Evolutionary conservation across 306 rosid genomes (phyloP).

Genomic region (Ceratonia siliqua): DNA sequence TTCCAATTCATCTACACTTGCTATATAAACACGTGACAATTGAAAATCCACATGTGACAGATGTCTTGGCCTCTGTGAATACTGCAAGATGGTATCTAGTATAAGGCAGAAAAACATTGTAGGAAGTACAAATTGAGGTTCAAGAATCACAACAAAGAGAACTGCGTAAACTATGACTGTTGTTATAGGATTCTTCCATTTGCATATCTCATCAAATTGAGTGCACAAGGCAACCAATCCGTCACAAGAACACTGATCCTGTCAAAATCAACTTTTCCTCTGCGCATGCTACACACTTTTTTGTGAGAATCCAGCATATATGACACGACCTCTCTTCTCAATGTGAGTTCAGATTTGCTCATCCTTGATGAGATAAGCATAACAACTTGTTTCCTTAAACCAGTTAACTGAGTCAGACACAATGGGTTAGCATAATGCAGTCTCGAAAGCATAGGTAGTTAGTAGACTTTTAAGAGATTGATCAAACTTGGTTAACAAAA

Average conservation of each 20-base stretch:
- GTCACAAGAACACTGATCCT: conserved; percentile 35
- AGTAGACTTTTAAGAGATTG: conserved; percentile 20
- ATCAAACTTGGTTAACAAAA: neutral
- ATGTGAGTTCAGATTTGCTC: conserved; percentile 35
- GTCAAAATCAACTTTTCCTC: conserved; percentile 37
- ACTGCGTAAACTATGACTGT: neutral
- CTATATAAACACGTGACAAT: conserved; percentile 36
- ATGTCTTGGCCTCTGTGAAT: conserved; percentile 34
- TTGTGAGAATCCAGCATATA: conserved; percentile 42
- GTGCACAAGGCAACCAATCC: neutral
- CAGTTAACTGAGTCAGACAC: conserved; percentile 7
- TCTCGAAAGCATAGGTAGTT: conserved; percentile 33
- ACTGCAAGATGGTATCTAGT: neutral
- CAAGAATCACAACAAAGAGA: neutral
- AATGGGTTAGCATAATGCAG: conserved; percentile 28
- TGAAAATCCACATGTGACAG: conserved; percentile 38
- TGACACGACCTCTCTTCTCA: conserved; percentile 38
- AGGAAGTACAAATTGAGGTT: conserved; percentile 27
- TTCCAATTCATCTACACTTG: conserved; percentile 45
- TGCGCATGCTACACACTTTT: conserved; percentile 42
- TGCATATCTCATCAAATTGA: conserved; percentile 21
- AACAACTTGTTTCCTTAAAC: conserved; percentile 34
- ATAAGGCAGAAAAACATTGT: conserved; percentile 1
- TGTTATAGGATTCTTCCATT: conserved; percentile 29
- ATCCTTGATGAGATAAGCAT: conserved; percentile 14